These are phyloP conservation scores for Cenchrus americanus DNA, from an alignment of 176 grass and related monocot species.

Conservation along the genomic window DNA sequence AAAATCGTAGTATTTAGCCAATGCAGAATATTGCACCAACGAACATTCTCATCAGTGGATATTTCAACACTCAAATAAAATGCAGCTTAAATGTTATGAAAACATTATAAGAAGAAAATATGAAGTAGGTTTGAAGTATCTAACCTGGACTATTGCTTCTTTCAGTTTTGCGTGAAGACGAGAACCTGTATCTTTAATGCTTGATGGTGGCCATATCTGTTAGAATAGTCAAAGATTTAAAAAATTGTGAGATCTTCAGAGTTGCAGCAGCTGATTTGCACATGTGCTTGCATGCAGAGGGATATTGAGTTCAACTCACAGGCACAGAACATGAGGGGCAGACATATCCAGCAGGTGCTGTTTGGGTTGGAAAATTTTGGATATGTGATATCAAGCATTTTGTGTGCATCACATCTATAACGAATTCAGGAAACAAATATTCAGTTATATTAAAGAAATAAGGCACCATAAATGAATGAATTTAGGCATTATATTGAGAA, in stretches of 20 bases:
- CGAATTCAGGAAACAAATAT: slow-evolving; percentile 12
- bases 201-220: slow-evolving; percentile 96
- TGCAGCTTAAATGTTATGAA: not conserved
- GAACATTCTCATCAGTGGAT: slow-evolving; percentile 3
- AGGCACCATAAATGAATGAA: slow-evolving; percentile 38
- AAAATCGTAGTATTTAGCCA: not conserved
- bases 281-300: not conserved
- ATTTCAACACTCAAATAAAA: not conserved
- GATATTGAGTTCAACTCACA: slow-evolving; percentile 56
- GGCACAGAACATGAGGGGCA: slow-evolving; percentile 83
- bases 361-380: slow-evolving; percentile 76
- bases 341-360: slow-evolving; percentile 85
- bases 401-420: slow-evolving; percentile 88
- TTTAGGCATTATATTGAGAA: slow-evolving; percentile 38
- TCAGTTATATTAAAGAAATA: slow-evolving; percentile 35
- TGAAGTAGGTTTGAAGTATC: slow-evolving; percentile 24
- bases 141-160: slow-evolving; percentile 83
- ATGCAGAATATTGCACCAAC: slow-evolving; percentile 2
- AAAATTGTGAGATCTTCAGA: slow-evolving; percentile 26
- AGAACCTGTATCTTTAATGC: slow-evolving; percentile 97
- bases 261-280: not conserved
- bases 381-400: slow-evolving; percentile 90
- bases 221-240: slow-evolving; percentile 40
- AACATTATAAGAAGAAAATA: not conserved
- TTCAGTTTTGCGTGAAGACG: slow-evolving; percentile 79